These are phyloP conservation scores for Plectosphaerella plurivora DNA, from an alignment of 2,329 filamentous ascomycete species.

Conservation along the genomic window DNA sequence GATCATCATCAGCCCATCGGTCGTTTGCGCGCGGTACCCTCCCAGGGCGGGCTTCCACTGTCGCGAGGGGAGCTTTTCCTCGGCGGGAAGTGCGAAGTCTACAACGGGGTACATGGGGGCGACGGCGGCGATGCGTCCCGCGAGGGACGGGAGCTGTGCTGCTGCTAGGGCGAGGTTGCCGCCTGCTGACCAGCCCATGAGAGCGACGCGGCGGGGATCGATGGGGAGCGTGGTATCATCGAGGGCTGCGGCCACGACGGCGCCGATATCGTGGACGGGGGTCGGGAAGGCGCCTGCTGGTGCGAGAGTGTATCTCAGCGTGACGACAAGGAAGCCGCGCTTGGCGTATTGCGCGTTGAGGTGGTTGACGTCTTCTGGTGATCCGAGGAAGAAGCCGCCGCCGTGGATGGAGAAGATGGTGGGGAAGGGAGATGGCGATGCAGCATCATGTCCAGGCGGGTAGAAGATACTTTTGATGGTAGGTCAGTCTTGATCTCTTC, in stretches of 20 bases:
- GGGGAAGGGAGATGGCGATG: conserved; percentile 21
- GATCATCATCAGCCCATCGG: conserved; percentile 12
- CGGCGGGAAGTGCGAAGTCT: conserved; percentile 23
- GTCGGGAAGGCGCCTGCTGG: conserved; percentile 38
- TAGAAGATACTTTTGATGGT: conserved; percentile 28
- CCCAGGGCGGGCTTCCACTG: conserved; percentile 18
- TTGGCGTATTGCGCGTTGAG: conserved; percentile 38
- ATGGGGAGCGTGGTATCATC: conserved; percentile 38
- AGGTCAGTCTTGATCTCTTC: background rate
- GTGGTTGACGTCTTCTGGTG: conserved; percentile 37
- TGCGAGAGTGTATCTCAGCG: conserved; percentile 43
- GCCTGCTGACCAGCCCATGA: conserved; percentile 47
- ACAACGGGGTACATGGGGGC: conserved; percentile 36
- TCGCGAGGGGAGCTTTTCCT: conserved; percentile 16
- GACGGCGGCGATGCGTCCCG: conserved; percentile 22
- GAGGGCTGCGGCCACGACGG: conserved; percentile 34
- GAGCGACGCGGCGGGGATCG: conserved; percentile 31
- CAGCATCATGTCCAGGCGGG: conserved; percentile 26
- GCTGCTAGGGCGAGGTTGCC: conserved; percentile 40
- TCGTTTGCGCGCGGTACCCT: conserved; percentile 10
- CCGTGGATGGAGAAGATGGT: conserved; percentile 47
- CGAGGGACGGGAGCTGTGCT: conserved; percentile 31
- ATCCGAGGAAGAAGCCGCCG: conserved; percentile 41
- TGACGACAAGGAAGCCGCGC: conserved; percentile 37
- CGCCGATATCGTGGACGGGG: conserved; percentile 38